These are phyloP conservation scores for Xylaria castorea DNA, from an alignment of 495 filamentous ascomycete species.

Conservation along the genomic window DNA sequence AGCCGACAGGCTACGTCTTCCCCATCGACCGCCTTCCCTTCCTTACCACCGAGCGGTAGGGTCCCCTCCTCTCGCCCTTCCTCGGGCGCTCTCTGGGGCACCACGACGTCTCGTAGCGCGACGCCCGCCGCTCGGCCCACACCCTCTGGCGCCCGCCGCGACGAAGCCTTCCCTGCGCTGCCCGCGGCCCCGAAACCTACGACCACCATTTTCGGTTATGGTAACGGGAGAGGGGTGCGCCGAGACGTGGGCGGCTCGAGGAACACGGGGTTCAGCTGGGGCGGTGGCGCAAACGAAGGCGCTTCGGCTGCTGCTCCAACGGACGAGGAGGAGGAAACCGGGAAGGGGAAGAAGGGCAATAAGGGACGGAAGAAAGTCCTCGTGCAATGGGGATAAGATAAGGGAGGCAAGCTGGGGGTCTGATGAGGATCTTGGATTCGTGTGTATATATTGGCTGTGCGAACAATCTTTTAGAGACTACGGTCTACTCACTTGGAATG, in stretches of 20 bases:
- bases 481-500: background rate
- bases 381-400: conserved; percentile 59
- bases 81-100: conserved; percentile 34
- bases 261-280: conserved; percentile 52
- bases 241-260: conserved; percentile 61
- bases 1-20: conserved; percentile 52
- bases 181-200: conserved; percentile 79
- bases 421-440: background rate
- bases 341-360: conserved; percentile 72
- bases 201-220: conserved; percentile 81
- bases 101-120: conserved; percentile 35
- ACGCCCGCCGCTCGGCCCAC: conserved; percentile 25
- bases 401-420: too few species aligned
- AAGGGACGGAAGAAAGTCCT: conserved; percentile 83
- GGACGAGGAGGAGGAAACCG: conserved; percentile 44
- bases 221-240: conserved; percentile 67
- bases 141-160: conserved; percentile 23
- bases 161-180: conserved; percentile 81
- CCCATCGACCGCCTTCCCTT: conserved; percentile 59
- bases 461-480: background rate
- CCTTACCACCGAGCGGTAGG: conserved; percentile 59
- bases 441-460: background rate
- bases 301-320: conserved; percentile 9
- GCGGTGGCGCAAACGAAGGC: conserved; percentile 8
- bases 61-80: conserved; percentile 35